Percentiles rank a stretch among this genome's conserved stretches.
Conservation (phyloP, 139 green algal genomes). For the Closterium sp. region DNA sequence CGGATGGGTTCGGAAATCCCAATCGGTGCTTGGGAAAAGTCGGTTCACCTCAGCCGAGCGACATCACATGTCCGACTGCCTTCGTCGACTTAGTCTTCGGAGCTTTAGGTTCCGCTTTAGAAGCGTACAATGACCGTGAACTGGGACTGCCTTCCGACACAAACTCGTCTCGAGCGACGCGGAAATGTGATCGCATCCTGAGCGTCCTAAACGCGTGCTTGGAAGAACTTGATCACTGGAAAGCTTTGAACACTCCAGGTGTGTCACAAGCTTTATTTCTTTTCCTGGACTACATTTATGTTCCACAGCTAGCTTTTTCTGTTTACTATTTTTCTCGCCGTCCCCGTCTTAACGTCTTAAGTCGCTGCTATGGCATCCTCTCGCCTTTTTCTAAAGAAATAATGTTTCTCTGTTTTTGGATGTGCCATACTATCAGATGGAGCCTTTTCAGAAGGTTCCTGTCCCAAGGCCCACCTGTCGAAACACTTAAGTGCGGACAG, state of each 20-base stretch:
- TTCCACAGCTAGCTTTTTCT: too few species aligned
- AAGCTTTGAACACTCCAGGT: neutral
- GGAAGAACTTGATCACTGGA: neutral
- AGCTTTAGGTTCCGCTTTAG: neutral
- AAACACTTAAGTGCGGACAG: neutral
- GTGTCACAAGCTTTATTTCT: too few species aligned
- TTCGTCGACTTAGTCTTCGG: neutral
- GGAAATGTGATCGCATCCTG: neutral
- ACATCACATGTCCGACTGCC: neutral
- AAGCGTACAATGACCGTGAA: neutral
- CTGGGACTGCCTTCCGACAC: neutral
- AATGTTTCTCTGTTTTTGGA: neutral
- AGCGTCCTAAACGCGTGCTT: neutral
- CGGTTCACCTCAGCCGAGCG: neutral
- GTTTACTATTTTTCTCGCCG: too few species aligned
- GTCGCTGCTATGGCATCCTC: too few species aligned
- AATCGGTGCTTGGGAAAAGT: neutral
- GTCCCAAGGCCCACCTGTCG: neutral
- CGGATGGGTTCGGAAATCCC: neutral
- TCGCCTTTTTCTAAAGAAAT: too few species aligned
- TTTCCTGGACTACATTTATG: too few species aligned
- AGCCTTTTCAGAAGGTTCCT: neutral
- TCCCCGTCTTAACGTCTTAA: too few species aligned
- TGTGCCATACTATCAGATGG: neutral
- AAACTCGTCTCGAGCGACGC: neutral